Evolutionary conservation across 2,329 filamentous ascomycete species (phyloP), one percentile per base, ranked within the genome.

Genomic region (Cladosporium sp.): DNA sequence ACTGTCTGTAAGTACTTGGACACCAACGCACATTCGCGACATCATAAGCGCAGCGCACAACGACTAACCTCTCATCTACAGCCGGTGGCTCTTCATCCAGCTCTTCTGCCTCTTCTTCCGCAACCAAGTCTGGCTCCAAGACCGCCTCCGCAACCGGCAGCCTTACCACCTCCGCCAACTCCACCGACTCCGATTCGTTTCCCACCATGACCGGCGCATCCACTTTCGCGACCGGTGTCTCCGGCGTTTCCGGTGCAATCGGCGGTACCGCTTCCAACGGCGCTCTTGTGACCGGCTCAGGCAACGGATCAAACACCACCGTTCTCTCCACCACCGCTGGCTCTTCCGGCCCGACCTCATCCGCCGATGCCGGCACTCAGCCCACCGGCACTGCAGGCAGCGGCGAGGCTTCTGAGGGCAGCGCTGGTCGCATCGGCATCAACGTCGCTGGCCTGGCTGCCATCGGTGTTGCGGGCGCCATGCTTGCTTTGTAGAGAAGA

Each of bases 1-100:
- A 56, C 56, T 12, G 56, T 67, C 51, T 53, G 64, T 67, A 56
- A 22, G 60, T 47, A 30, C 18, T 18, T 7, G 25, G n/a, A 38
- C 30, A 40, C 27, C 38, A 19, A n/a, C 42, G 16, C 22, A 18
- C 38, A 27, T 18, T 16, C 22, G 8, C 40, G 16, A 39, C 29
- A 15, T 20, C 30, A 18, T 16, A 39, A 39, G n/a, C n/a, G n/a
- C 39, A 18, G n/a, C 30, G 29, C 29, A 43, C 30, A 45, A 16
- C n/a, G n/a, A 38, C 38, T 35, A 43, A 46, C 41, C n/a, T 30
- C 19, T 9, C 15, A 33, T 41, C 42, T 29, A 48, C 52, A 38
- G 19, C 29, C 32, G 50, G 4, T 20, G 49, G 19, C 54, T 52
- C 42, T 55, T 42, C 48, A n/a, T n/a, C n/a, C n/a, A n/a, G n/a